phyloP scores from a whole-genome alignment of 192 early-diverging fungal genomes.

The Phycomyces blakesleeanus region DNA sequence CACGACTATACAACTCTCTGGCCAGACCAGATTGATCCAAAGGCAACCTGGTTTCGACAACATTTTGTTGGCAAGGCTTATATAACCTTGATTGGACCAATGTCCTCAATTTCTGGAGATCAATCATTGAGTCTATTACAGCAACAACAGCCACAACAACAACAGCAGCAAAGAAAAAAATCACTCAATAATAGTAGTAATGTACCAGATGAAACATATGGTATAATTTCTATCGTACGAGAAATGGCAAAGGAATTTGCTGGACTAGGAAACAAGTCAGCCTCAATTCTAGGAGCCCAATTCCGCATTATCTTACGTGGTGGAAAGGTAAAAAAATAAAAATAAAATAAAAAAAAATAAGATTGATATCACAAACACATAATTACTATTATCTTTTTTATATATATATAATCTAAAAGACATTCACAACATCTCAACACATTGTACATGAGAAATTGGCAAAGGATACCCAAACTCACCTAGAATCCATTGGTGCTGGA shows the following conservation, averaged over 20 bases:
- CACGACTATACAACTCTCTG: neutral
- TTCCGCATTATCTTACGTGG: slow-evolving; percentile 19
- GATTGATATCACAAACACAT: too few species aligned
- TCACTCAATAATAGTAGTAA: neutral
- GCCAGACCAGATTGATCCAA: slow-evolving; percentile 18
- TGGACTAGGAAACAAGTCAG: neutral
- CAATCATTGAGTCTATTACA: too few species aligned
- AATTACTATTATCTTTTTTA: too few species aligned
- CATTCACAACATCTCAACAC: neutral
- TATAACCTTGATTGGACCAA: neutral
- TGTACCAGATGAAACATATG: neutral
- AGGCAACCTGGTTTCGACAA: slow-evolving; percentile 18
- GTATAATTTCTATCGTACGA: slow-evolving; percentile 12
- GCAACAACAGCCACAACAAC: too few species aligned
- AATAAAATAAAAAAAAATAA: too few species aligned
- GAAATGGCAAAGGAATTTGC: slow-evolving; percentile 11
- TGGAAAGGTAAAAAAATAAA: slow-evolving; percentile 16
- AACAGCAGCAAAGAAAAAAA: too few species aligned
- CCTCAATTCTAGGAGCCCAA: neutral
- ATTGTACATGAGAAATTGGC: neutral
- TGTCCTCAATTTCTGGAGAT: neutral
- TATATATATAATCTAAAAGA: neutral
- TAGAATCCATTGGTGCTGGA: neutral
- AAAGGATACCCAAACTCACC: neutral
- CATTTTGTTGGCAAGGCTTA: slow-evolving; percentile 27